These are phyloP conservation scores for Spiromastix sp. DNA, from an alignment of 2,329 filamentous ascomycete genomes.

Conservation along the genomic window DNA sequence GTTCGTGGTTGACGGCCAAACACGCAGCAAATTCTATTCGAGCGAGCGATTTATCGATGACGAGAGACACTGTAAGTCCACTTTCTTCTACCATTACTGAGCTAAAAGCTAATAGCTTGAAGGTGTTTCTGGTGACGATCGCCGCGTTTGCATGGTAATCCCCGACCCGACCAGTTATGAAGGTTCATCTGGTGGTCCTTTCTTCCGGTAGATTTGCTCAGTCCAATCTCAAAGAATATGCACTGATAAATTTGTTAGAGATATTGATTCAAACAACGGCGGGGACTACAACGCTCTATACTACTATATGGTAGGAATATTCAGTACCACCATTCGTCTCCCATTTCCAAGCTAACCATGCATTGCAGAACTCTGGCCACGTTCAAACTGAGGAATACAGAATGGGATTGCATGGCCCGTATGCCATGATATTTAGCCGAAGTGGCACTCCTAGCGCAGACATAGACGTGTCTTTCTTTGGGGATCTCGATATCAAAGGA, in stretches of 20 bases:
- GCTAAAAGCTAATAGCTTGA: constrained; percentile 3
- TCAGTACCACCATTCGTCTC: neutral
- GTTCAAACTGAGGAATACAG: constrained; percentile 52
- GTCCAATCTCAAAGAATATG: neutral
- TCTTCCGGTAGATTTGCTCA: constrained; percentile 38
- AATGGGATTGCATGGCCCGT: constrained; percentile 56
- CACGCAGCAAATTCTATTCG: constrained; percentile 60
- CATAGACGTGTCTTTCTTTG: constrained; percentile 50
- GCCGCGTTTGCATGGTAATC: constrained; percentile 53
- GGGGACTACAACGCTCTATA: constrained; percentile 49
- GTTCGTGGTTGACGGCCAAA: constrained; percentile 51
- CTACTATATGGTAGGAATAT: constrained; percentile 47
- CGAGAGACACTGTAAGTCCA: constrained; percentile 43
- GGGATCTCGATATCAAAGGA: constrained; percentile 45
- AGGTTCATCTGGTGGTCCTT: constrained; percentile 54
- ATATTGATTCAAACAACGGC: constrained; percentile 56
- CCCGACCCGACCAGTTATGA: constrained; percentile 47
- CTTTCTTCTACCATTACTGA: neutral
- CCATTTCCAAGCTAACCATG: neutral
- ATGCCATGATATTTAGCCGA: constrained; percentile 51
- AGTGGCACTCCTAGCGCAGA: constrained; percentile 43
- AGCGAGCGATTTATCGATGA: constrained; percentile 62
- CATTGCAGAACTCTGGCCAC: constrained; percentile 48
- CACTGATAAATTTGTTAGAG: constrained; percentile 23
- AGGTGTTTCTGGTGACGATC: constrained; percentile 26